A percentile compares a stretch with the other conserved stretches of the same genome.
These are phyloP conservation scores for Coprinopsis marcescibilis DNA, from an alignment of 768 basidiomycete species.

Conservation along the genomic window DNA sequence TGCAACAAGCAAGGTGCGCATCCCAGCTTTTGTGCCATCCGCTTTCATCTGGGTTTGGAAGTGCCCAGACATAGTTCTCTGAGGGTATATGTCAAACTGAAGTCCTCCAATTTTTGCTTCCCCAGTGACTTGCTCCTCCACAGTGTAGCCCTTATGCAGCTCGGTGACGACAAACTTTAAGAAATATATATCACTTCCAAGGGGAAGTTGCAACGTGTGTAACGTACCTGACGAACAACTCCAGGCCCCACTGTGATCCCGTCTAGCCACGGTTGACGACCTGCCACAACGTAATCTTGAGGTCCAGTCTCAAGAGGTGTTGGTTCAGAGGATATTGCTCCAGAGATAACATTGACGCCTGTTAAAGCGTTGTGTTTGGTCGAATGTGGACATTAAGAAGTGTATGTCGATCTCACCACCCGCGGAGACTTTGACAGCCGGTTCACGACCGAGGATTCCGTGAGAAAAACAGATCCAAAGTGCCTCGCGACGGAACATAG, in stretches of 20 bases:
- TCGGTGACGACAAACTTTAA: constrained; percentile 14
- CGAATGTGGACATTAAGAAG: too few relatives aligned
- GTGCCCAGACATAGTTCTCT: too few relatives aligned
- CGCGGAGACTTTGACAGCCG: constrained; percentile 15
- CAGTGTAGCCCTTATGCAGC: constrained; percentile 13
- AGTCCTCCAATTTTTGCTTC: constrained; percentile 12
- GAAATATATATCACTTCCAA: background rate
- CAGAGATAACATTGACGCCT: too few relatives aligned
- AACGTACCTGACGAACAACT: constrained; percentile 14
- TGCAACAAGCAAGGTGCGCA: constrained; percentile 10
- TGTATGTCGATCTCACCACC: too few relatives aligned
- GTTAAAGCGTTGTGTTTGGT: too few relatives aligned
- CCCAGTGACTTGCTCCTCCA: constrained; percentile 16
- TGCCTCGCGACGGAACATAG: constrained; percentile 16
- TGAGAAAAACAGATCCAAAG: constrained; percentile 10
- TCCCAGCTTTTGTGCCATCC: too few relatives aligned
- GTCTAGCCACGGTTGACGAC: constrained; percentile 15
- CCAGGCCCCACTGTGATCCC: constrained; percentile 11
- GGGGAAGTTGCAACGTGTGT: background rate
- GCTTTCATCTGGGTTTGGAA: too few relatives aligned
- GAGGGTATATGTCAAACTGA: constrained; percentile 16
- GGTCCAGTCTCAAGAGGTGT: background rate
- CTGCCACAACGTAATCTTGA: constrained; percentile 15
- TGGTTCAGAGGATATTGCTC: constrained; percentile 3
- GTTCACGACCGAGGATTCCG: background rate